Conservation (phyloP, 2,329 filamentous ascomycete species). For the Colletotrichum acutatum region DNA sequence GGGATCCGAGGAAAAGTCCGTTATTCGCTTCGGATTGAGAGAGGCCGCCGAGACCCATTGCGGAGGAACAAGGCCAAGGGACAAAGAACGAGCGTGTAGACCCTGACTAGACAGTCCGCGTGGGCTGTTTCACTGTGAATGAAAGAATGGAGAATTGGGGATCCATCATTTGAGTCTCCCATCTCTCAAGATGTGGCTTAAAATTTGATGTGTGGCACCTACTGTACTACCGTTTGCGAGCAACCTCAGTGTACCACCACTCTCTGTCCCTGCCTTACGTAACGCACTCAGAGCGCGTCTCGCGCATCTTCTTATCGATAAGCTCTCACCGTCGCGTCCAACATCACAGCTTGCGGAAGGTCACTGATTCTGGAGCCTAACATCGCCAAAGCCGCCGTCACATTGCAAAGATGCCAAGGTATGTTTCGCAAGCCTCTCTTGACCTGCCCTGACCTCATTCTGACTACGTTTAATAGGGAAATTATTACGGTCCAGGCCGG, state of each 20-base stretch:
- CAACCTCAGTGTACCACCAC: not conserved
- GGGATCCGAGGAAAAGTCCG: not conserved
- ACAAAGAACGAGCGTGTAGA: constrained; percentile 12
- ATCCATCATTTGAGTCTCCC: constrained; percentile 7
- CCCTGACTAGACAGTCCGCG: constrained; percentile 17
- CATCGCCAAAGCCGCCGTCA: constrained; percentile 15
- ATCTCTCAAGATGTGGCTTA: not conserved
- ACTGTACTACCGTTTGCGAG: not conserved
- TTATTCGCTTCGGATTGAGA: constrained; percentile 7
- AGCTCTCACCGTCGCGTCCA: constrained; percentile 29
- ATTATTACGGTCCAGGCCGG: constrained; percentile 99
- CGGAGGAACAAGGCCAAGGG: constrained; percentile 6
- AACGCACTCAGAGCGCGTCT: constrained; percentile 15
- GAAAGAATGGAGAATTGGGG: constrained; percentile 32
- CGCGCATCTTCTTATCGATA: constrained; percentile 37
- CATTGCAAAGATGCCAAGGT: constrained; percentile 35
- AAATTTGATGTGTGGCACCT: not conserved
- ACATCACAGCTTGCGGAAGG: constrained; percentile 21
- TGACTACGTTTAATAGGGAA: constrained; percentile 70
- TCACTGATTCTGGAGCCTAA: constrained; percentile 26
- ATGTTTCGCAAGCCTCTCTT: not conserved
- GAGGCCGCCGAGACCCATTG: constrained; percentile 7
- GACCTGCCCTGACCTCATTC: no score
- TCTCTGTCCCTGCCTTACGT: not conserved
- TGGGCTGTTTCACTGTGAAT: constrained; percentile 32